Conservation (phyloP, 495 filamentous ascomycete species). For the Daldinia caldariorum region DNA sequence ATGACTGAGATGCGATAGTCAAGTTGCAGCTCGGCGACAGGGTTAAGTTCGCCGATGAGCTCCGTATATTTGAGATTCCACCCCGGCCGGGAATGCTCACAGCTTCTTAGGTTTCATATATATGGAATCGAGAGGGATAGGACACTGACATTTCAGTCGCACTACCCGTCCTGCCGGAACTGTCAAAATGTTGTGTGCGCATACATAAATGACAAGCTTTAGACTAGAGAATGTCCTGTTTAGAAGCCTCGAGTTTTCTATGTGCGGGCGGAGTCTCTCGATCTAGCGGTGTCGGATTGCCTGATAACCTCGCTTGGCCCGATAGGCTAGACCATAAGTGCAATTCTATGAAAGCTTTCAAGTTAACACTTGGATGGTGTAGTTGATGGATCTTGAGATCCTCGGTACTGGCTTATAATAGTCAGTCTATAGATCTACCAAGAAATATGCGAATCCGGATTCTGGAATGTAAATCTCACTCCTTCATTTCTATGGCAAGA, state of each 20-base stretch:
- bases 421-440: constrained; percentile 34
- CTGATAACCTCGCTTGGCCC: constrained; percentile 7
- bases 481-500: constrained; percentile 42
- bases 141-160: constrained; percentile 7
- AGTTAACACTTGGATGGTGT: constrained; percentile 24
- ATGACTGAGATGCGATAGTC: not conserved
- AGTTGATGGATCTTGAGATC: constrained; percentile 37
- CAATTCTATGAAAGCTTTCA: constrained; percentile 4
- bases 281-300: constrained; percentile 40
- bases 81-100: constrained; percentile 20
- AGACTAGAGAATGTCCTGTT: not conserved
- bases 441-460: constrained; percentile 29
- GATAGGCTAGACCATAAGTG: constrained; percentile 1
- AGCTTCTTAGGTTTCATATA: not conserved
- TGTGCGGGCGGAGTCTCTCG: constrained; percentile 26
- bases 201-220: not conserved
- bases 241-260: not conserved
- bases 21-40: not conserved
- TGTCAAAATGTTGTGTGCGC: not conserved
- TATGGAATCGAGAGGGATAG: constrained; percentile 2
- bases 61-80: constrained; percentile 10
- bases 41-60: not conserved
- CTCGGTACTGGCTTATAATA: constrained; percentile 40
- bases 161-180: constrained; percentile 20
- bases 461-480: constrained; percentile 31